Evolutionary conservation across 352 stramenopile species (phyloP).

Genomic region (Phytophthora palmivora): DNA sequence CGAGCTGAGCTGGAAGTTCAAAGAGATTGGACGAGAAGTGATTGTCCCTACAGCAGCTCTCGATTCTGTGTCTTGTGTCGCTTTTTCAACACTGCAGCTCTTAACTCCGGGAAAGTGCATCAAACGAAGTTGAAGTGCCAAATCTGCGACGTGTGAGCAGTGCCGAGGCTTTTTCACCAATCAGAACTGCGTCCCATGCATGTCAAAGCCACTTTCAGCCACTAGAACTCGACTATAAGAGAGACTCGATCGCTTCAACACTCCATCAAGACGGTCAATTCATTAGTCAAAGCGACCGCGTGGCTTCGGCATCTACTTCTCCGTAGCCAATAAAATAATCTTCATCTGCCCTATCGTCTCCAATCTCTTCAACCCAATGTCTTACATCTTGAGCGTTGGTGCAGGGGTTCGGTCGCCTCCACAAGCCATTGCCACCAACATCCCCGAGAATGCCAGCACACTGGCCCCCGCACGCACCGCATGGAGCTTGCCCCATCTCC

Average conservation of each 20-base stretch:
- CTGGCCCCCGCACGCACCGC: conserved; percentile 58
- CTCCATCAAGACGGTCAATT: conserved; percentile 7
- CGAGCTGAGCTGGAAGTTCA: conserved; percentile 5
- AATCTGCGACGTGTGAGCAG: conserved; percentile 37
- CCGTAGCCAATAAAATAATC: conserved; percentile 43
- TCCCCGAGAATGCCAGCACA: conserved; percentile 59
- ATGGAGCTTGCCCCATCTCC: conserved; percentile 64
- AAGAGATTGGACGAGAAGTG: conserved; percentile 1
- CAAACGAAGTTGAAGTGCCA: conserved; percentile 23
- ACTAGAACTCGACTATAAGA: no score
- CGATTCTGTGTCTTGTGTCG: not conserved
- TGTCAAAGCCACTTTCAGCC: conserved; percentile 11
- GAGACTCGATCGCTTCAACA: not conserved
- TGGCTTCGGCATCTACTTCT: conserved; percentile 16
- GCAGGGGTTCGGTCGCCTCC: conserved; percentile 34
- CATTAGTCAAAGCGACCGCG: conserved; percentile 17
- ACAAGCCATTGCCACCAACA: conserved; percentile 69
- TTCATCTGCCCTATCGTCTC: conserved; percentile 8
- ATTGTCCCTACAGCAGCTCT: conserved; percentile 5
- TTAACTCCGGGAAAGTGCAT: no score
- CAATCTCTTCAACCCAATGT: not conserved
- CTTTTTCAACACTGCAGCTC: conserved; percentile 21
- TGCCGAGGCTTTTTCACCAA: conserved; percentile 4
- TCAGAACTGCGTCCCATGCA: conserved; percentile 7
- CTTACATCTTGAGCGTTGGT: conserved; percentile 12